Evolutionary conservation across 352 stramenopile species (phyloP).

Genomic region (Phytophthora kernoviae): DNA sequence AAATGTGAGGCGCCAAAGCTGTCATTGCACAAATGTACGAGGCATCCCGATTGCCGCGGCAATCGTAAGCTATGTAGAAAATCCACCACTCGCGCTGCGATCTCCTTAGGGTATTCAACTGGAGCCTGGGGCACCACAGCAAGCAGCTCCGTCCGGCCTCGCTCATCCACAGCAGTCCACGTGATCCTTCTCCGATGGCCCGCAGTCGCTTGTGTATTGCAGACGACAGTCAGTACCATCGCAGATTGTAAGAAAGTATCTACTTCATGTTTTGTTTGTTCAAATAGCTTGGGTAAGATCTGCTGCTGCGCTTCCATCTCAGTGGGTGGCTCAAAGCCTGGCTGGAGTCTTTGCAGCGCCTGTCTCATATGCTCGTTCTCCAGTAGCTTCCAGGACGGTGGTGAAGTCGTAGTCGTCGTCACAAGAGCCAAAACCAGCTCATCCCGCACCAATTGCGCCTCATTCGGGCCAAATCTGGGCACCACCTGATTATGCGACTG

Average conservation of each 20-base stretch:
- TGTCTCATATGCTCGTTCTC: conserved; percentile 32
- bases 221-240: conserved; percentile 22
- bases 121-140: conserved; percentile 3
- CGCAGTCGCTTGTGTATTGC: conserved; percentile 10
- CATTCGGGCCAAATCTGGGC: not conserved
- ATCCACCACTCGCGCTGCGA: conserved; percentile 10
- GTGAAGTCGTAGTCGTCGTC: not conserved
- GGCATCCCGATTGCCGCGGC: conserved; percentile 15
- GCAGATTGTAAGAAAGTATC: conserved; percentile 17
- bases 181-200: conserved; percentile 11
- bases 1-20: conserved; percentile 13
- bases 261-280: conserved; percentile 8
- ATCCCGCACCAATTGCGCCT: conserved; percentile 19
- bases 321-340: conserved; percentile 16
- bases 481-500: not conserved
- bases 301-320: conserved; percentile 3
- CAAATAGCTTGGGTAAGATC: conserved; percentile 25
- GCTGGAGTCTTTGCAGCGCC: conserved; percentile 22
- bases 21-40: conserved; percentile 43
- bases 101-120: conserved; percentile 8
- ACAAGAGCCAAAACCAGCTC: conserved; percentile 38
- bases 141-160: conserved; percentile 31
- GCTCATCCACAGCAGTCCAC: conserved; percentile 39
- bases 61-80: conserved; percentile 10
- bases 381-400: conserved; percentile 17